A percentile compares a stretch with the other conserved stretches of the same genome.
Conservation (phyloP, 768 basidiomycete species). For the Mycena belliarum region DNA sequence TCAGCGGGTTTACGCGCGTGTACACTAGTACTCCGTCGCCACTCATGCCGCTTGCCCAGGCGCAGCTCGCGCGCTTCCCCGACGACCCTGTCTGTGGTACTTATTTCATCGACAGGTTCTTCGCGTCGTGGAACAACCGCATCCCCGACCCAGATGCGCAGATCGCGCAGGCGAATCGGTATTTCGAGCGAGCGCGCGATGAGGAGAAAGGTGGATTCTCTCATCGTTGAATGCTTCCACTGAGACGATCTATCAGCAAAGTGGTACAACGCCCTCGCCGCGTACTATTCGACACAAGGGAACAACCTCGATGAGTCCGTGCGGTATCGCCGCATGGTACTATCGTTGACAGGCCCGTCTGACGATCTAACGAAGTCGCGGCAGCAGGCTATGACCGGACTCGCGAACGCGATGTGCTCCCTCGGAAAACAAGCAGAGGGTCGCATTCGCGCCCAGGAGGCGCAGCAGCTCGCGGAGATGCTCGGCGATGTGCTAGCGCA, state of each 20-base stretch:
- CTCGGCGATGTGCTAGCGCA: not conserved
- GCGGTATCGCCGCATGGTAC: not conserved
- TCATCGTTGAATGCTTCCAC: not conserved
- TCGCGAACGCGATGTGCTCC: not conserved
- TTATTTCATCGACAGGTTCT: not conserved
- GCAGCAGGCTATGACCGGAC: not conserved
- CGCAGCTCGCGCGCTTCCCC: not conserved
- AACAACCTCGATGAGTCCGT: not conserved
- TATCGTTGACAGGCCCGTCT: not conserved
- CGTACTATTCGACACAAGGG: not conserved
- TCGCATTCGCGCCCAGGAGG: not conserved
- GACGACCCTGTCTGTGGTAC: not conserved
- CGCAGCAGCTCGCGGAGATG: not conserved
- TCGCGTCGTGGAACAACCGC: not conserved
- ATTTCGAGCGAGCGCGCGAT: not conserved
- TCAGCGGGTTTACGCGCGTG: not conserved
- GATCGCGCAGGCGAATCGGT: not conserved
- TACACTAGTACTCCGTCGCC: not conserved
- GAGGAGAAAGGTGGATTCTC: not conserved
- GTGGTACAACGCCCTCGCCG: conserved; percentile 3
- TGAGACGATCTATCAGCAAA: not conserved
- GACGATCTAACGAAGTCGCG: not conserved
- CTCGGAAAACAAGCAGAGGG: not conserved
- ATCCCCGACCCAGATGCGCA: not conserved
- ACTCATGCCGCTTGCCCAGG: not conserved